phyloP scores from a whole-genome alignment of 352 stramenopile genomes.

The Peronospora tabacina region DNA sequence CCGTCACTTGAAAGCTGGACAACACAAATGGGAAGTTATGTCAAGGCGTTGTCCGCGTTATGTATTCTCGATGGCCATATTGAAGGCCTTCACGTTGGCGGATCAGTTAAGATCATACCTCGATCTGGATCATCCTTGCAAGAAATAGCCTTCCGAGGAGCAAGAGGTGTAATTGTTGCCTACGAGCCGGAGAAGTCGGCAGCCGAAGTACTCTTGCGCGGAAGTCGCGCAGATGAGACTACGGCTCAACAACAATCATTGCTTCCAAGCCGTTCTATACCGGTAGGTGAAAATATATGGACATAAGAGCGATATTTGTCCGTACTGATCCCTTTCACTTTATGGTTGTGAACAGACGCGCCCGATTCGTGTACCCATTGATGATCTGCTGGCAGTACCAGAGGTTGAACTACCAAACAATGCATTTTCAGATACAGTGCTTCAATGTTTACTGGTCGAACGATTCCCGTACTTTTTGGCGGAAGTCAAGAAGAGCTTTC shows the following conservation, averaged over 20 bases:
- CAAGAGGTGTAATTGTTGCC: constrained; percentile 61
- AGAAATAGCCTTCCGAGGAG: constrained; percentile 68
- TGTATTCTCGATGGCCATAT: constrained; percentile 82
- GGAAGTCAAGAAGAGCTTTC: constrained; percentile 70
- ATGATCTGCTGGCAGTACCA: constrained; percentile 70
- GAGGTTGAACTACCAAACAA: constrained; percentile 65
- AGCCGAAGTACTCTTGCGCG: constrained; percentile 67
- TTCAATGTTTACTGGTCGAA: constrained; percentile 58
- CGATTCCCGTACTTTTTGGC: constrained; percentile 70
- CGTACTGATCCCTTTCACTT: constrained; percentile 3
- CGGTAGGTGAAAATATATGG: constrained; percentile 30
- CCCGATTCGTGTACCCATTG: constrained; percentile 72
- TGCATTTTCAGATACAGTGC: constrained; percentile 59
- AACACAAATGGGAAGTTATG: constrained; percentile 39
- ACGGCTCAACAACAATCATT: constrained; percentile 28
- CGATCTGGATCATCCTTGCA: constrained; percentile 58
- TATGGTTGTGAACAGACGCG: constrained; percentile 38
- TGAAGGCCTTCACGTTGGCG: constrained; percentile 70
- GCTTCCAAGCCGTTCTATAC: constrained; percentile 26
- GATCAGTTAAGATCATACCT: constrained; percentile 79
- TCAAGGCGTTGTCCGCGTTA: constrained; percentile 64
- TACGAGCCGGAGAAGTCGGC: constrained; percentile 79
- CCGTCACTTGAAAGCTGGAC: constrained; percentile 52
- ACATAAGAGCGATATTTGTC: neutral
- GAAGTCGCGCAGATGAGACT: constrained; percentile 34